A percentile compares a stretch with the other conserved stretches of the same genome.
Evolutionary conservation across 805 yeast species (phyloP).

Genomic region (Candida ficus): DNA sequence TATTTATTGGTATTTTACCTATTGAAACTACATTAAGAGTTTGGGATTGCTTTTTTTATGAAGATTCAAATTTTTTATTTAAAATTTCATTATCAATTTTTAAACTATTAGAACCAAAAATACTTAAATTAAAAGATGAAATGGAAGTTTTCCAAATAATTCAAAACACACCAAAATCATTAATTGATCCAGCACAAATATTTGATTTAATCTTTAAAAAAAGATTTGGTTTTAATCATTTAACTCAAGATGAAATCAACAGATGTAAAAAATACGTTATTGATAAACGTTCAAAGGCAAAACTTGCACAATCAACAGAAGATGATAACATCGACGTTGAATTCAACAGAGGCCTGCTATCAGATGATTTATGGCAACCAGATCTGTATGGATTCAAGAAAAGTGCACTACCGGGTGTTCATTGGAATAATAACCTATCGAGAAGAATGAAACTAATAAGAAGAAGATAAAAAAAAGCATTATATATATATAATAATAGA

Average conservation of each 20-base stretch:
- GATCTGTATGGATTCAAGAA: slow-evolving; percentile 39
- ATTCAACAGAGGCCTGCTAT: slow-evolving; percentile 21
- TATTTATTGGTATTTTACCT: slow-evolving; percentile 88
- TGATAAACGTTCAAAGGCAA: slow-evolving; percentile 40
- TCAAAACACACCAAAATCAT: slow-evolving; percentile 72
- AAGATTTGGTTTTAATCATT: slow-evolving; percentile 63
- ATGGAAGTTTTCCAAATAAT: slow-evolving; percentile 77
- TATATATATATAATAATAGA: not conserved
- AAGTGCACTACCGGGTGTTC: slow-evolving; percentile 42
- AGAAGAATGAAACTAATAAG: slow-evolving; percentile 44
- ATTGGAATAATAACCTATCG: slow-evolving; percentile 58
- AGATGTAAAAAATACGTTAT: slow-evolving; percentile 76
- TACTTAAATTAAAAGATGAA: slow-evolving; percentile 40
- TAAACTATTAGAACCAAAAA: slow-evolving; percentile 65
- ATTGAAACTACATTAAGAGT: slow-evolving; percentile 82
- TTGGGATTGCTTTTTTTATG: slow-evolving; percentile 94
- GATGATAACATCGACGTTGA: slow-evolving; percentile 15
- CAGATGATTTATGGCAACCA: slow-evolving; percentile 31
- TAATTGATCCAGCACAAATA: slow-evolving; percentile 64
- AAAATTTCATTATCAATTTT: slow-evolving; percentile 77
- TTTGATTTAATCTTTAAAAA: slow-evolving; percentile 74
- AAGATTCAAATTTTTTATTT: slow-evolving; percentile 82
- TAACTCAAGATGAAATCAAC: slow-evolving; percentile 78
- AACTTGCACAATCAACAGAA: not conserved
- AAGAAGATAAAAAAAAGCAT: slow-evolving; percentile 16